Base-by-base conservation (phyloP, 139 green algal species). In the Marvania coccoides region DNA sequence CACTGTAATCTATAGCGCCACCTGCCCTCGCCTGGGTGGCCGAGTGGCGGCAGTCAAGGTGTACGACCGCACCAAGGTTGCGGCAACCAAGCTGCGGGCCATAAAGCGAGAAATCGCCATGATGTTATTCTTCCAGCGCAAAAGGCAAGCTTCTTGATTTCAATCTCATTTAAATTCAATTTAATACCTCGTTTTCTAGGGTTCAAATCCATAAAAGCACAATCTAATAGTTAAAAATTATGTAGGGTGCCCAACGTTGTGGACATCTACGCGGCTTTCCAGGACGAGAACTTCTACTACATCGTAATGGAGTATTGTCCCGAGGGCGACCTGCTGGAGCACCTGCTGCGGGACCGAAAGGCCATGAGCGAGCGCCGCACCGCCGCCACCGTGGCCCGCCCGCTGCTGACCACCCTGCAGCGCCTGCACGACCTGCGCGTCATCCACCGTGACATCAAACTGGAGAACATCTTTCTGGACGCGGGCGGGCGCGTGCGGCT, bases 361-460 rank as follows among this genome's bases (percentile, higher is more conserved):
- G 71, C 82, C 42, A 86, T 89, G 78, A 58, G 55, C 23, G 85
- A 91, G 71, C 56, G 42, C 33, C 47, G 72, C 1, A 76, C 84
- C 8, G 63, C 64, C 26, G 19, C 63, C 4, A 58, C 81, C 47
- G 69, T 89, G 28, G 77, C 77, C 2, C 30, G 72, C 23, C 82
- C 84, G 15, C 70, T 83, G 36, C 70, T 91, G 14, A 66, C 51
- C 39, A 63, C 78, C 2, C 69, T 91, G 12, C 23, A 48, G 30
- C 63, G 69, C 19, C 60, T 90, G 62, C 85, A 91, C 47, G 69
- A 60, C 34, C 61, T 77, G 35, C 47, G 65, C 23, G 83, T 91
- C 40, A 84, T 91, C 46, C 85, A 91, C 79, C 71, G 83, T 31
- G 85, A 91, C 62, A 81, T 91, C 54, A 91, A 91, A 71, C 72